Evolutionary conservation across 2,329 filamentous ascomycete species (phyloP), one percentile per base, ranked within the genome.

Genomic region (Xylaria sp.): DNA sequence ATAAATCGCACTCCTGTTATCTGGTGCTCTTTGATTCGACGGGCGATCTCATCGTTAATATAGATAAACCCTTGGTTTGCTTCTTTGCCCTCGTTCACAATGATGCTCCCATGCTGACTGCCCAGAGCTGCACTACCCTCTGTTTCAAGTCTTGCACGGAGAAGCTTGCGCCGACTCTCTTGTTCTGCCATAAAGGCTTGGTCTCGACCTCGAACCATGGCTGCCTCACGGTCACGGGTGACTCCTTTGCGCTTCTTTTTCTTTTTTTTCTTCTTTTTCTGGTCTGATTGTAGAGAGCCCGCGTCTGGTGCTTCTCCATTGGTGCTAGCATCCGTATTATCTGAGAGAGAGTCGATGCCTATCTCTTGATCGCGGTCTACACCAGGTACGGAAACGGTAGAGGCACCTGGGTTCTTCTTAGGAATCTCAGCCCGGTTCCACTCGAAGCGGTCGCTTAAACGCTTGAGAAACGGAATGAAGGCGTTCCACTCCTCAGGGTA

Each of bases 1-100:
- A 98, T 88, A 80, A 97, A 97, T 12, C 91, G 90, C 23, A 97
- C 89, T 1, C 94, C 94, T 0, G 89, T 85, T 56, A 97, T 84
- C 76, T 98, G 94, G 79, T 97, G 93, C 9, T 89, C 84, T 75
- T 96, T 95, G 70, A 97, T 92, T 6, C 82, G 83, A 8, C 75
- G 76, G 0, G 88, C 90, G 64, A 95, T 92, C 8, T 86, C 79
- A 0, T 86, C 79, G 73, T 92, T 85, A 60, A 97, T 81, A 70
- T 88, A 91, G 34, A 94, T 87, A 56, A 89, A 84, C 0, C 85
- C 84, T 72, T 91, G 82, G 15, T 87, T 80, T 2, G 90, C 87
- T 23, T 84, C 81, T 76, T 91, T 92, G 34, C 85, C 85, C 69
- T 89, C 86, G 76, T 94, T 94, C 78, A 94, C 87, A 56, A 91